Percentiles rank a stretch among this genome's conserved stretches.
Conservation (phyloP, 371 early-diverging fungal species). For the Encephalitozoon cuniculi region DNA sequence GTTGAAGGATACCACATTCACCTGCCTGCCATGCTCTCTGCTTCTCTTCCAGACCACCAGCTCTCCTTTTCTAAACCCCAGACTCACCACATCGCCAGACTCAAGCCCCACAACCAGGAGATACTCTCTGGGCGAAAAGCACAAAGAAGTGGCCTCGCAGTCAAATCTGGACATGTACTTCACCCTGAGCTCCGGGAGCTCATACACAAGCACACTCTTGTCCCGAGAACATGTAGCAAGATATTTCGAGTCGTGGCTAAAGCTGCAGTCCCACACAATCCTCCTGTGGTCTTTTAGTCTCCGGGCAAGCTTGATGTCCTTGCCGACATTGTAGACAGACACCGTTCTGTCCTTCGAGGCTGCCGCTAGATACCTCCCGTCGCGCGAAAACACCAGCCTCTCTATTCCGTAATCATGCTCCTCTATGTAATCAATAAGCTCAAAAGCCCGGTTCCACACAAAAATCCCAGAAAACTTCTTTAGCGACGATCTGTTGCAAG, state of each 20-base stretch:
- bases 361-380: conserved; percentile 30
- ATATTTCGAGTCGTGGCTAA: conserved; percentile 26
- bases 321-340: conserved; percentile 24
- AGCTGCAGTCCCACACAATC: conserved; percentile 35
- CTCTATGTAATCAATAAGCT: conserved; percentile 39
- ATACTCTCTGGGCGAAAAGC: conserved; percentile 18
- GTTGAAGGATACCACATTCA: conserved; percentile 33
- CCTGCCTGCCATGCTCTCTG: conserved; percentile 6
- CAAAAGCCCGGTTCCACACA: conserved; percentile 41
- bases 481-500: conserved; percentile 24
- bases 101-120: conserved; percentile 28
- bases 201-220: conserved; percentile 46
- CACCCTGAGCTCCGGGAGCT: not conserved
- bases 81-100: conserved; percentile 23
- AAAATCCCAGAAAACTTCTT: conserved; percentile 49
- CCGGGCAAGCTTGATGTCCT: not conserved
- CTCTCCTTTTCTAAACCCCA: not conserved
- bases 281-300: conserved; percentile 40
- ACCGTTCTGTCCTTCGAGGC: conserved; percentile 49
- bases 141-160: conserved; percentile 39
- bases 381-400: conserved; percentile 27
- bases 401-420: conserved; percentile 42
- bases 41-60: not conserved
- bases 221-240: conserved; percentile 51
- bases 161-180: not conserved